phyloP scores from a whole-genome alignment of 345 rosid species.

The Eucalyptus marginata region DNA sequence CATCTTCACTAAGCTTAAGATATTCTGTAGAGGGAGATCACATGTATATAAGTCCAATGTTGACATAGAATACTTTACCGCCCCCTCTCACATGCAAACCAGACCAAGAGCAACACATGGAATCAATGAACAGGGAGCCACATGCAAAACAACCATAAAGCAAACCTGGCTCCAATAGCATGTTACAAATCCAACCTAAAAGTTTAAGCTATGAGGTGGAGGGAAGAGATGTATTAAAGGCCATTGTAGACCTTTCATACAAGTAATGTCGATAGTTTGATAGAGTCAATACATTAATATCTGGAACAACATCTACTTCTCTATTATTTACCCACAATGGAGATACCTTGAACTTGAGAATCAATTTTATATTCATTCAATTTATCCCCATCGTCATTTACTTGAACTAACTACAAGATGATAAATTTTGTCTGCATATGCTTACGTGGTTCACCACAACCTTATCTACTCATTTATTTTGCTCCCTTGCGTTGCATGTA shows the following conservation, averaged over 20 bases:
- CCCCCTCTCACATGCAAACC: not conserved
- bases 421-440: not conserved
- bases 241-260: not conserved
- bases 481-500: not conserved
- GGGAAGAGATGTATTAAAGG: not conserved
- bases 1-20: not conserved
- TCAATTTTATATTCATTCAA: not conserved
- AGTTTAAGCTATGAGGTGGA: not conserved
- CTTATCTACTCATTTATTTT: not conserved
- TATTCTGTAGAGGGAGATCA: not conserved
- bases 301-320: not conserved
- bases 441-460: not conserved
- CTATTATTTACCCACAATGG: not conserved
- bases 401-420: not conserved
- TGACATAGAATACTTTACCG: not conserved
- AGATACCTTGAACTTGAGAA: not conserved
- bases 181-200: not conserved
- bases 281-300: not conserved
- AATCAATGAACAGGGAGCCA: not conserved
- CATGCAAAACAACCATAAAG: not conserved
- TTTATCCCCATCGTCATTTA: not conserved
- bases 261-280: not conserved
- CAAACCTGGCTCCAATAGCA: not conserved
- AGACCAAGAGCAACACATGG: not conserved
- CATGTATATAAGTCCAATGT: not conserved